Conservation (phyloP, 164 flowering plant species). For the Stephania japonica region DNA sequence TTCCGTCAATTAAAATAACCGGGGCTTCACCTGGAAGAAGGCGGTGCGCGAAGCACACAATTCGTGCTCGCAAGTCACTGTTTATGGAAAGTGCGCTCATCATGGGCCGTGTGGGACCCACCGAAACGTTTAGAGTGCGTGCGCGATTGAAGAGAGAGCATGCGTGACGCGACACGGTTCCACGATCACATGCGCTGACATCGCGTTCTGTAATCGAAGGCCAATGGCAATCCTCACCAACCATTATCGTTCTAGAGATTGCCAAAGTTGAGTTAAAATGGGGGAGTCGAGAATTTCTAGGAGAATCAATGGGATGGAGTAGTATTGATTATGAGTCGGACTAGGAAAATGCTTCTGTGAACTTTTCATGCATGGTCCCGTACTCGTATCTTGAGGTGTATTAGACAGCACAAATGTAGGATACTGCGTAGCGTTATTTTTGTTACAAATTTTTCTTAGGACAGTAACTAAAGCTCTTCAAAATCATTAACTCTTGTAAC, state of each 20-base stretch:
- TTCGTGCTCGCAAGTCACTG: constrained; percentile 8
- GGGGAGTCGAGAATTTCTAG: neutral
- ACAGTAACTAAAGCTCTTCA: too few relatives aligned
- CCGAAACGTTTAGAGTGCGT: neutral
- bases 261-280: too few relatives aligned
- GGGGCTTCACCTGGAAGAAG: neutral
- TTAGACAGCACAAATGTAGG: too few relatives aligned
- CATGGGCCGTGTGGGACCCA: constrained; percentile 6
- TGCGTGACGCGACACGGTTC: constrained; percentile 2
- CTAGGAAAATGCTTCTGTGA: too few relatives aligned
- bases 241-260: neutral
- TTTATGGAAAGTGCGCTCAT: neutral
- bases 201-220: neutral
- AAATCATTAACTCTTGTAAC: too few relatives aligned
- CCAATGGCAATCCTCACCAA: neutral
- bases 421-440: too few relatives aligned
- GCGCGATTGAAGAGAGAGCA: neutral
- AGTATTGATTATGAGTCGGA: too few relatives aligned
- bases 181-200: constrained; percentile 5
- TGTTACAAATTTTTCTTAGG: too few relatives aligned
- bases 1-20: neutral
- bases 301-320: neutral
- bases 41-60: neutral
- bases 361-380: too few relatives aligned
- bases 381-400: too few relatives aligned